Base-by-base conservation (phyloP, 352 stramenopile species). In the Aphanomyces astaci region DNA sequence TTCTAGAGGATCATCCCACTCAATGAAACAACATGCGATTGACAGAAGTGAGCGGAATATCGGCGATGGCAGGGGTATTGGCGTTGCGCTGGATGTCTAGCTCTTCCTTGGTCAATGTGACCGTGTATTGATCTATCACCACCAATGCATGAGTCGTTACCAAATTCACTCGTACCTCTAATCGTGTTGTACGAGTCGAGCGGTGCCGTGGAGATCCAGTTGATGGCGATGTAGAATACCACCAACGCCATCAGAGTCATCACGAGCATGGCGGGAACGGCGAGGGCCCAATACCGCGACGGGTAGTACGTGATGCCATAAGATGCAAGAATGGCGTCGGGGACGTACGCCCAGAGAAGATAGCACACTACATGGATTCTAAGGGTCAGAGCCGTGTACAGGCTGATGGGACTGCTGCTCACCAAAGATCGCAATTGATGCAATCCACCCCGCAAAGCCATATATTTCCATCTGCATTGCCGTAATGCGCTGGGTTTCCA, bases 301-400 rank as follows among this genome's bases (percentile, higher is more conserved):
- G 89, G 87, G 59, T 92, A 88, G 76, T 96, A 96, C 49, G 89
- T 93, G 43, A 95, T 78, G 0, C 89, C 89, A 71, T 95, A 88
- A 1, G 77, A 75, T 36, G 83, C 71, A 33, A 96, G 73, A 46
- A 86, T 89, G 51, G 68, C 62, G 55, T 96, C 87, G 0, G 89
- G 87, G 11, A 96, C 71, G 59, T 95, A 96, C 17, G 89, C 88
- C 89, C 89, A 96, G 52, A 92, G 71, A 32, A 96, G 75, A 72
- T 93, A 96, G 24, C 92, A 71, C 56, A 89, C 86, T 94, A 40
- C 43, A 70, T 9, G 22, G 22, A 46, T 1, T 4, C 63, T 66
- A 13, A 66, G 39, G 9, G 5, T 63, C 32, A 56, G 30, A 5
- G 31, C 54, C 5, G 19, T n/a, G 17, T 32, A 17, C 48, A 7